phyloP scores from a whole-genome alignment of 2,329 filamentous ascomycete species.

The Albophoma yamanashiensis region DNA sequence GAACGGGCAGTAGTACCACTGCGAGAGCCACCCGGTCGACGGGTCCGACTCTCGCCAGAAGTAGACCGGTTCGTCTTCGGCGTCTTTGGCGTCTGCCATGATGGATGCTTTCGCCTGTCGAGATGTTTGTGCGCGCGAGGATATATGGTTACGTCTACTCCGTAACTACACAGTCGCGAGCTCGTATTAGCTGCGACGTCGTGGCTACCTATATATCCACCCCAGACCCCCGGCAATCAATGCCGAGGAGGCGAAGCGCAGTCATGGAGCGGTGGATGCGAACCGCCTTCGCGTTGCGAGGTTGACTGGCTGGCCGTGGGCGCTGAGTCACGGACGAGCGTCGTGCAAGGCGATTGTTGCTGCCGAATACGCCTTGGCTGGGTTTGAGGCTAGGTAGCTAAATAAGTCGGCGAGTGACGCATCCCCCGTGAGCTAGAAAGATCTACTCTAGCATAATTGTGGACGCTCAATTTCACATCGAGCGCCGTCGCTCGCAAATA shows the following conservation, averaged over 20 bases:
- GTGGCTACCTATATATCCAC: not conserved
- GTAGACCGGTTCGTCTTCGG: slow-evolving; percentile 18
- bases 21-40: slow-evolving; percentile 45
- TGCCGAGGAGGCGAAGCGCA: not conserved
- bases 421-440: not conserved
- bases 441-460: not conserved
- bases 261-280: not conserved
- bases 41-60: slow-evolving; percentile 38
- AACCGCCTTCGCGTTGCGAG: not conserved
- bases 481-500: too few species aligned
- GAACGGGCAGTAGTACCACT: slow-evolving; percentile 49
- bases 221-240: not conserved
- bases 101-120: not conserved
- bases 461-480: too few species aligned
- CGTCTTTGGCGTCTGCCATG: not conserved
- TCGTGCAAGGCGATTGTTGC: not conserved
- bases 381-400: too few species aligned
- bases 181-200: not conserved
- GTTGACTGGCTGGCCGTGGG: not conserved
- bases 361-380: not conserved
- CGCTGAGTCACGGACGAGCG: not conserved
- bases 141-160: too few species aligned
- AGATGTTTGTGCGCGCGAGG: not conserved
- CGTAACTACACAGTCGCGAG: not conserved
- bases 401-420: not conserved